Evolutionary conservation across 352 stramenopile species (phyloP), one percentile per base, ranked within the genome.

Genomic region (Globisporangium viniferum): DNA sequence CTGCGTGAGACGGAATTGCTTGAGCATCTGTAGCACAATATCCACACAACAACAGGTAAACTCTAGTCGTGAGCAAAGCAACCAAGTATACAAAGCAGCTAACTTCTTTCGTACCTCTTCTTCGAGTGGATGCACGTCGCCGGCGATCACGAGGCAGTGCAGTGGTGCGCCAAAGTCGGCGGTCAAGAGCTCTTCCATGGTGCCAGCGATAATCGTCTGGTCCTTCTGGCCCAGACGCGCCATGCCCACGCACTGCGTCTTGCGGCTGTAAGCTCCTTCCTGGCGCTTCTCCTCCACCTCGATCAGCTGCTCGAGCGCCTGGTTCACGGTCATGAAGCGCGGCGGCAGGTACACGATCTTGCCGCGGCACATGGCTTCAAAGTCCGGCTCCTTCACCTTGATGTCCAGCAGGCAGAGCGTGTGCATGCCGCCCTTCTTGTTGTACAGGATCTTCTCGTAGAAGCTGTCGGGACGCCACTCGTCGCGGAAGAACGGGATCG

Each of bases 351-450:
- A 99, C 20, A 95, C 82, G 59, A 80, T 96, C 68, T 86, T 89
- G 57, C 93, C 97, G 72, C 94, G 97, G 39, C 86, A 89, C 90
- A 99, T 98, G 60, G 95, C 94, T 31, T 98, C 91, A 74, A 99
- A 99, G 81, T 99, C 97, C 49, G 98, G 98, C 79, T 99, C 98
- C 78, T 99, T 99, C 20, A 99, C 95, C 84, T 99, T 99, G 76
- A 99, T 99, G 77, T 99, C 97, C 15, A 99, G 80, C 35, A 99
- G 76, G 77, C 97, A 99, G 7, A 99, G 87, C 55, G 98, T 99
- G 83, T 99, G 97, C 88, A 99, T 98, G 46, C 95, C 97, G 48
- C 93, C 95, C 48, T 89, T 77, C 39, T 81, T 81, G 82, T 99
- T 99, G 82, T 98, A 98, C 77, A 89, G 76, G 66, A 99, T 98